Conservation (phyloP, 2,329 filamentous ascomycete species). For the Aspergillus sp. region DNA sequence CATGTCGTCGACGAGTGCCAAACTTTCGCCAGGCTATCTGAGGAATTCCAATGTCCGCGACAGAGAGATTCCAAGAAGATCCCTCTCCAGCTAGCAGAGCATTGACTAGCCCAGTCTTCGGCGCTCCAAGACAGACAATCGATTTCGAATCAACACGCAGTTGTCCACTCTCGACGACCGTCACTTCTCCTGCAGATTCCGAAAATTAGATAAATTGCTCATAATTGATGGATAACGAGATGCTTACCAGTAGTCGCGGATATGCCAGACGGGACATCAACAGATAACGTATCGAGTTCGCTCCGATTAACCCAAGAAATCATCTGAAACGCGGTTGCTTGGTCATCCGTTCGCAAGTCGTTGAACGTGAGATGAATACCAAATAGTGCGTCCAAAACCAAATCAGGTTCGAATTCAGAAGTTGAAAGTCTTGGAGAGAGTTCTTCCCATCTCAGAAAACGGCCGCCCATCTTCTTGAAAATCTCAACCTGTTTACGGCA, state of each 20-base stretch:
- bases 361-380: conserved; percentile 87
- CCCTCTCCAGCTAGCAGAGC: conserved; percentile 65
- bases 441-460: conserved; percentile 63
- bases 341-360: conserved; percentile 77
- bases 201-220: neutral
- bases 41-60: conserved; percentile 84
- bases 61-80: conserved; percentile 69
- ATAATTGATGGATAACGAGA: conserved; percentile 35
- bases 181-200: conserved; percentile 48
- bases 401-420: conserved; percentile 66
- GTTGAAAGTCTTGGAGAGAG: conserved; percentile 50
- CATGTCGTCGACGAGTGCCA: conserved; percentile 75
- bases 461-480: conserved; percentile 79
- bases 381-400: conserved; percentile 86
- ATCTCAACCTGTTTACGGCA: conserved; percentile 79
- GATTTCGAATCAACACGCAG: conserved; percentile 80
- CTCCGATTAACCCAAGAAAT: conserved; percentile 93
- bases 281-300: conserved; percentile 75
- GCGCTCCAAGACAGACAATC: conserved; percentile 81
- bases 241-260: conserved; percentile 73
- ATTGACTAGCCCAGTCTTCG: conserved; percentile 79
- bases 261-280: conserved; percentile 90
- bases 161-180: conserved; percentile 68
- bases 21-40: conserved; percentile 83
- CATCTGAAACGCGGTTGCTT: conserved; percentile 80